Percentiles rank a stretch among this genome's conserved stretches.
These are phyloP conservation scores for Fusarium sp. DNA, from an alignment of 2,329 filamentous ascomycete species.

Conservation along the genomic window DNA sequence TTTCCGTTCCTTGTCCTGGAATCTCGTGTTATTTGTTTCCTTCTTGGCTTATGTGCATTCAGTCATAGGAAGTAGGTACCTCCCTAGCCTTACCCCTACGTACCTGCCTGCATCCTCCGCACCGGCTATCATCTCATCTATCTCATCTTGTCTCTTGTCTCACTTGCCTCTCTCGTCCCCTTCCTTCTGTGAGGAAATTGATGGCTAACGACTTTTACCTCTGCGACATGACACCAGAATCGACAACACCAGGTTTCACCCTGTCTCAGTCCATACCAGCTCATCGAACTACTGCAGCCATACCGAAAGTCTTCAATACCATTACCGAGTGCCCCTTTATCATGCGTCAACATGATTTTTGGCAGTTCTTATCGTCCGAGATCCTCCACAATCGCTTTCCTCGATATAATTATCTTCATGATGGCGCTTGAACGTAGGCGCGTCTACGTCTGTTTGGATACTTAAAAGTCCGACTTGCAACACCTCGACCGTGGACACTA, in stretches of 20 bases:
- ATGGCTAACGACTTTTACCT: not conserved
- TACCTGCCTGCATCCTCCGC: not conserved
- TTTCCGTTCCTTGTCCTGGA: not conserved
- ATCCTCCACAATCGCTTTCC: not conserved
- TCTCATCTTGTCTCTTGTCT: conserved; percentile 12
- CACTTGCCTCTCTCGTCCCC: not conserved
- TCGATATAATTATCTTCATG: not conserved
- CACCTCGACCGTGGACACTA: not conserved
- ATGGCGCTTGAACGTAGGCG: not conserved
- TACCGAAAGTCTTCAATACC: not conserved
- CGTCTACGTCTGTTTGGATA: not conserved
- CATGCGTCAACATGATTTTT: not conserved
- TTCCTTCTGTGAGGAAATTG: not conserved
- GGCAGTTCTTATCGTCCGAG: not conserved
- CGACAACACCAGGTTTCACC: not conserved
- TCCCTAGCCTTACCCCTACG: not conserved
- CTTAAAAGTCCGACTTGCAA: not conserved
- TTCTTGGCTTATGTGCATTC: not conserved
- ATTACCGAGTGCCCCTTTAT: conserved; percentile 1
- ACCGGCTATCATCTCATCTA: not conserved
- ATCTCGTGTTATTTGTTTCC: not conserved
- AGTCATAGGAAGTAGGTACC: not conserved
- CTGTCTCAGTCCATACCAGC: not conserved
- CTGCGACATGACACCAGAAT: not conserved
- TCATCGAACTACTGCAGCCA: conserved; percentile 12